Conservation (phyloP, 768 basidiomycete species). For the Termitomyces titanicus region DNA sequence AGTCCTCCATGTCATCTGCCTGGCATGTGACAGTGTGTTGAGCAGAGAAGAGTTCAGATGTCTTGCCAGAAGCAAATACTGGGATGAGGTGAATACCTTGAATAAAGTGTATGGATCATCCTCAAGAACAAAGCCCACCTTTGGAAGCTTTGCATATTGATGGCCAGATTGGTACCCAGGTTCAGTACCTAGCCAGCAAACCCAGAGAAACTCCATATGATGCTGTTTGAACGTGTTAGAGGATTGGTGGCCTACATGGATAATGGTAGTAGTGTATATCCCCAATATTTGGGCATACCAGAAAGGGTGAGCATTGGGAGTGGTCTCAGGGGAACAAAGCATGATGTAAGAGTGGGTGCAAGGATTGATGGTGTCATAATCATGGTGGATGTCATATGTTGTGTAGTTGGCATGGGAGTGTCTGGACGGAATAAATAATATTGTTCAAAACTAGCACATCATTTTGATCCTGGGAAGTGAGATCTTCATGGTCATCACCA, state of each 20-base stretch:
- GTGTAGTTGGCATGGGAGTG: constrained; percentile 37
- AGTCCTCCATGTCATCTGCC: constrained; percentile 19
- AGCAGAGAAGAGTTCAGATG: constrained; percentile 10
- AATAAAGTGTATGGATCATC: constrained; percentile 24
- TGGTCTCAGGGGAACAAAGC: constrained; percentile 20
- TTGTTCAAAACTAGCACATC: constrained; percentile 15
- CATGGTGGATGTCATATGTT: constrained; percentile 34
- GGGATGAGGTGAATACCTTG: constrained; percentile 28
- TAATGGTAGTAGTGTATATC: constrained; percentile 27
- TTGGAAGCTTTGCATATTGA: constrained; percentile 17
- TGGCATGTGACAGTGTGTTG: constrained; percentile 2
- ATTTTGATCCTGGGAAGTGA: constrained; percentile 18
- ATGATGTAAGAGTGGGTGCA: constrained; percentile 32
- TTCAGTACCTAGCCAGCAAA: constrained; percentile 33
- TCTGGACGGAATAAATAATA: constrained; percentile 23
- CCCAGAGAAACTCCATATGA: constrained; percentile 32
- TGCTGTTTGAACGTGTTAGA: not conserved
- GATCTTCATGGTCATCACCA: constrained; percentile 24
- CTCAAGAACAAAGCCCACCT: constrained; percentile 23
- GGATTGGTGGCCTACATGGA: constrained; percentile 11
- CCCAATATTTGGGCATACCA: constrained; percentile 33
- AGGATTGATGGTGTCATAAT: constrained; percentile 37
- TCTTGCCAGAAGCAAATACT: constrained; percentile 21
- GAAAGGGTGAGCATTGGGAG: constrained; percentile 21
- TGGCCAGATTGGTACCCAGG: constrained; percentile 14